Percentiles rank a stretch among this genome's conserved stretches.
phyloP scores from a whole-genome alignment of 2,329 filamentous ascomycete species.

The Ophiostoma novo-ulmi region DNA sequence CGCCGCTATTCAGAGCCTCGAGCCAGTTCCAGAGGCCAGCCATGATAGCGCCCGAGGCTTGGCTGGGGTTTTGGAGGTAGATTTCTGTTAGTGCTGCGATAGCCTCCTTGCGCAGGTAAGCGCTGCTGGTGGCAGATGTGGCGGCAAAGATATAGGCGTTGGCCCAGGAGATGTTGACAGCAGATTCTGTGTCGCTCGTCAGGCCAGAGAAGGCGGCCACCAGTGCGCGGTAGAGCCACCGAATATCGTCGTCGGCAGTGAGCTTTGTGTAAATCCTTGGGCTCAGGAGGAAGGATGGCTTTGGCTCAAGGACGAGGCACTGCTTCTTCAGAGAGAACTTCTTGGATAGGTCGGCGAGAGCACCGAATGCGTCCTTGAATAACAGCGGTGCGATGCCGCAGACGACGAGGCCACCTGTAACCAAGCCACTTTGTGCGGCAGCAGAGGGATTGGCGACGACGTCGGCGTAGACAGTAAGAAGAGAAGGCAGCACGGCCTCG shows the following conservation, averaged over 20 bases:
- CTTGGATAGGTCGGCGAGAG: slow-evolving; percentile 47
- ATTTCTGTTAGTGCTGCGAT: slow-evolving; percentile 56
- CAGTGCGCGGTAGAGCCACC: slow-evolving; percentile 70
- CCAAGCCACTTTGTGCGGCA: slow-evolving; percentile 75
- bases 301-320: slow-evolving; percentile 65
- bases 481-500: slow-evolving; percentile 48
- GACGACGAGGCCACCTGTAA: slow-evolving; percentile 72
- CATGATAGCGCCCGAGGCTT: slow-evolving; percentile 60
- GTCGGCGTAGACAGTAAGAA: slow-evolving; percentile 71
- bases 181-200: slow-evolving; percentile 40
- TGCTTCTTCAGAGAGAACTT: slow-evolving; percentile 60
- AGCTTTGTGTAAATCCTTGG: slow-evolving; percentile 80
- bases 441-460: slow-evolving; percentile 70
- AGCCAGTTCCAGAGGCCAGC: slow-evolving; percentile 78
- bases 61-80: slow-evolving; percentile 55
- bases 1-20: slow-evolving; percentile 58
- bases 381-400: slow-evolving; percentile 57
- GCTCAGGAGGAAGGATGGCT: slow-evolving; percentile 82
- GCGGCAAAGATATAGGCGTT: slow-evolving; percentile 79
- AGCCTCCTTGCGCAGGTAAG: slow-evolving; percentile 60
- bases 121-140: slow-evolving; percentile 56
- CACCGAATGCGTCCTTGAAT: slow-evolving; percentile 49
- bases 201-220: slow-evolving; percentile 55
- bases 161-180: slow-evolving; percentile 67
- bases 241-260: slow-evolving; percentile 65